Conservation (phyloP, 2,329 filamentous ascomycete species). For the Akanthomyces dipterigenus region DNA sequence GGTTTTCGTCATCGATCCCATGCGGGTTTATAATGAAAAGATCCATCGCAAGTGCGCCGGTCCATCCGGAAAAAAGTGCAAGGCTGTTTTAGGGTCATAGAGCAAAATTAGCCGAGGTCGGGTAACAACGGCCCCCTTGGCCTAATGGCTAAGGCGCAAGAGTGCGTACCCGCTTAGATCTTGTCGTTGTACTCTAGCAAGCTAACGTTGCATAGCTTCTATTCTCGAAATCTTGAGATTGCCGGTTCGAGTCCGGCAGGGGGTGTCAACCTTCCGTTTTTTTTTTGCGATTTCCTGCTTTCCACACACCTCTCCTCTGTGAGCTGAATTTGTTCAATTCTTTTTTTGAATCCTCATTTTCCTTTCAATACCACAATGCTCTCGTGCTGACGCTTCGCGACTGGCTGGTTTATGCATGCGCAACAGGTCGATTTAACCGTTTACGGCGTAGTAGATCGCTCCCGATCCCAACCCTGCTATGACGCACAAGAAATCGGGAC, state of each 20-base stretch:
- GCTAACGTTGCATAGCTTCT: constrained; percentile 4
- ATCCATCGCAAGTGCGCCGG: no score
- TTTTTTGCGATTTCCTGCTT: neutral
- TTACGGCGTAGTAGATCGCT: neutral
- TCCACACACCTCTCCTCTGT: no score
- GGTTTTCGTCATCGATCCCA: no score
- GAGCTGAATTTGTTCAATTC: neutral
- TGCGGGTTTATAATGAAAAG: neutral
- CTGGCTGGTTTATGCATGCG: no score
- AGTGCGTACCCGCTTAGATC: constrained; percentile 11
- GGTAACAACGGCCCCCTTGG: constrained; percentile 11
- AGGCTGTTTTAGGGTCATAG: neutral
- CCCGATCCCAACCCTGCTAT: constrained; percentile 6
- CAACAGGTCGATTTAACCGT: neutral
- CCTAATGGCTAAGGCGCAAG: constrained; percentile 14
- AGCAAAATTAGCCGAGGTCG: neutral
- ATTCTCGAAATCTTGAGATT: constrained; percentile 12
- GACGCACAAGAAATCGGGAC: constrained; percentile 11
- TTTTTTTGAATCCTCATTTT: neutral
- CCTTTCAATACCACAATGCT: neutral
- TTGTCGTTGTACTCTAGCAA: constrained; percentile 7
- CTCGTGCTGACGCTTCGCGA: neutral
- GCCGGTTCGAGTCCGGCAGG: constrained; percentile 13
- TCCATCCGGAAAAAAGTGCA: neutral
- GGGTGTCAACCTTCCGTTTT: neutral